A percentile compares a stretch with the other conserved stretches of the same genome.
Evolutionary conservation across 169 alveolate genomes (phyloP).

Genomic region (Plasmodium billcollinsi): DNA sequence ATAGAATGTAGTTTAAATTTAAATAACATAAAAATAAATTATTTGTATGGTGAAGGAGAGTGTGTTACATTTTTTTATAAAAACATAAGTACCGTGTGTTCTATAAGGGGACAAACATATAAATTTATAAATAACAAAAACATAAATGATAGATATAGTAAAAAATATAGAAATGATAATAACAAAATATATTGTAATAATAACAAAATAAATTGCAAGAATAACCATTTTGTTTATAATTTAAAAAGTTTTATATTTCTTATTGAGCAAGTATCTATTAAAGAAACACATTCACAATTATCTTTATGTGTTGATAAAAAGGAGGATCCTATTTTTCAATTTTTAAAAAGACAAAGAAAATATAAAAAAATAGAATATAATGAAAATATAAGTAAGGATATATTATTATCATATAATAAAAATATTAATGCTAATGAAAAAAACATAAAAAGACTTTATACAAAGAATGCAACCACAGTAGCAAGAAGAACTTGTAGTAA

Average conservation of each 20-base stretch:
- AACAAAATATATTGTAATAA: no score
- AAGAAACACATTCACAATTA: conserved; percentile 10
- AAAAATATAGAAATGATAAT: no score
- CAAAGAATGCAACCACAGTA: background rate
- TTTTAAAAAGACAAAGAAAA: background rate
- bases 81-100: background rate
- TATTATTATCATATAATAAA: no score
- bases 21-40: background rate
- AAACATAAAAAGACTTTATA: no score
- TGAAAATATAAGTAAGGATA: background rate
- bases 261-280: conserved; percentile 4
- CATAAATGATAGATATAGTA: background rate
- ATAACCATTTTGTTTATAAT: background rate
- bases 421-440: no score
- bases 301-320: background rate
- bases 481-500: background rate
- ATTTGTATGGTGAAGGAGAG: conserved; percentile 14
- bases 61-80: conserved; percentile 10
- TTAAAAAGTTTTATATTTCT: conserved; percentile 11
- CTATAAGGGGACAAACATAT: background rate
- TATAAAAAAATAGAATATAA: conserved; percentile 2
- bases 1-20: conserved; percentile 3
- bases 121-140: background rate
- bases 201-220: no score
- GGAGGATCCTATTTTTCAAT: background rate